Evolutionary conservation across 2,329 filamentous ascomycete species (phyloP), one percentile per base, ranked within the genome.

Genomic region (Erysiphe neolycopersici): DNA sequence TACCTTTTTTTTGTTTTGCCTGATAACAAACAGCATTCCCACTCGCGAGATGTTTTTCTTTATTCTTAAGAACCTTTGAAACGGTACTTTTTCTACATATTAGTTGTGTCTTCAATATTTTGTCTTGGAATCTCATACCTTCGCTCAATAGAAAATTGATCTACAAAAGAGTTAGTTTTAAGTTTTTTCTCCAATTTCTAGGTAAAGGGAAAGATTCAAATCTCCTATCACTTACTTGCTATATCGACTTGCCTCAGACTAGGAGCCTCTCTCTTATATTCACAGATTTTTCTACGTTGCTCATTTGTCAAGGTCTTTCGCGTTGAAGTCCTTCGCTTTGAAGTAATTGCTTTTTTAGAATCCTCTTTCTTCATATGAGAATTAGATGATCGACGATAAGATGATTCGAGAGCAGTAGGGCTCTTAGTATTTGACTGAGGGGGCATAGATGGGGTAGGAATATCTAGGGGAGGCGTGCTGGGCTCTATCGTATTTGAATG

Each of bases 201-300:
- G 30, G 5, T 22, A 16, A 3, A 35, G 16, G 6, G 16, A 19
- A 26, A 26, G 22, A 26, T 26, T 26, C 5, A 26, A 5, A 26
- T 9, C 4, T 26, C 6, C 8, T 26, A 26, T 26, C 8, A 17
- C 71, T 59, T 64, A 80, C 76, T 71, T 61, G 89, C 89, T 61
- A 98, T 98, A 56, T 95, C 87, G 16, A 84, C 89, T 63, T 98
- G 89, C 62, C 93, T 93, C 39, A 83, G 76, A 41, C 73, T 77
- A 18, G 87, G 89, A 56, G 95, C 77, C 48, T 92, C 79, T 57
- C 89, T 79, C 53, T 87, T 80, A 59, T 87, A 94, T 56, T 83
- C 71, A 60, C 89, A 98, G 85, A 98, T 98, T 38, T 74, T 71
- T 50, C 84, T 72, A 49, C 89, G 79, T 58, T 95, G 85, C 46